Percentiles rank a stretch among this genome's conserved stretches.
Conservation (phyloP, 768 basidiomycete species). For the Mycena metata region DNA sequence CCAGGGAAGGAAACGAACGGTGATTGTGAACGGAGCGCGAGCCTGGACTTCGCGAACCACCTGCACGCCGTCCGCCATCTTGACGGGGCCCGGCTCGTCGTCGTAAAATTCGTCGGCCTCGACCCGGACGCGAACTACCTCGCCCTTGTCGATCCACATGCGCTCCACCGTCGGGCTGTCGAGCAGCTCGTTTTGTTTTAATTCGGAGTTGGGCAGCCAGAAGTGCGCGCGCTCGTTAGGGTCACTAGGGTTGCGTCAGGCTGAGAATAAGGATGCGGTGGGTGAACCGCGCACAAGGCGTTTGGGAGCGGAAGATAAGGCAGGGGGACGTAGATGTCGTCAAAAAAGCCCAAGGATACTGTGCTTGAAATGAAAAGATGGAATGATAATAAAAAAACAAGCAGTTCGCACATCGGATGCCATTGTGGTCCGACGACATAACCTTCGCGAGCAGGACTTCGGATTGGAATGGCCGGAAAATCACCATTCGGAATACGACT, state of each 20-base stretch:
- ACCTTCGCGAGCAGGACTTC: conserved; percentile 94
- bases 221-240: conserved; percentile 87
- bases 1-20: conserved; percentile 58
- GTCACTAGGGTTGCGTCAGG: conserved; percentile 61
- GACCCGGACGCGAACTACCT: conserved; percentile 82
- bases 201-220: conserved; percentile 78
- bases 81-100: conserved; percentile 88
- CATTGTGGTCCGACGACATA: conserved; percentile 86
- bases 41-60: conserved; percentile 62
- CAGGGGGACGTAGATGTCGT: conserved; percentile 89
- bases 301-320: conserved; percentile 85
- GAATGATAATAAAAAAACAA: not conserved
- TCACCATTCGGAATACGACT: conserved; percentile 92
- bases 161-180: conserved; percentile 75
- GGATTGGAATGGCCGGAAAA: conserved; percentile 91
- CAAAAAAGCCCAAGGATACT: conserved; percentile 95
- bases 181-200: conserved; percentile 71
- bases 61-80: conserved; percentile 77
- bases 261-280: conserved; percentile 1
- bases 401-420: conserved; percentile 78
- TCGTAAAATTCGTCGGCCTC: conserved; percentile 89
- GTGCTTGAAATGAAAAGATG: conserved; percentile 4
- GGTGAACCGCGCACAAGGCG: conserved; percentile 70
- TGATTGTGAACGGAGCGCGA: conserved; percentile 77
- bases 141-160: conserved; percentile 86